Conservation (phyloP, 352 stramenopile genomes). For the Pythium graminicola region DNA sequence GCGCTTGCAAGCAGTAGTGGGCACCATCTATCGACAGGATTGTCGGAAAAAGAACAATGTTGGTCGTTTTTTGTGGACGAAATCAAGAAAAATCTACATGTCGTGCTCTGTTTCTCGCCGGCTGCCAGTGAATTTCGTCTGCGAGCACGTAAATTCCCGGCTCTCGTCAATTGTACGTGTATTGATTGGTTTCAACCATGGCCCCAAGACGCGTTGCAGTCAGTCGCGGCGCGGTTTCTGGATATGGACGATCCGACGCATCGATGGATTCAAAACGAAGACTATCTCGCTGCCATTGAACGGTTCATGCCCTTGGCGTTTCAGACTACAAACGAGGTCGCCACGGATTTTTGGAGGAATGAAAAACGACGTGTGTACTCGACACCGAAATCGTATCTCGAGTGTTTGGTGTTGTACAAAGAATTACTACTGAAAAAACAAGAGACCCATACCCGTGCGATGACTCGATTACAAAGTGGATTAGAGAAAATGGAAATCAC, state of each 20-base stretch:
- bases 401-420: slow-evolving; percentile 87
- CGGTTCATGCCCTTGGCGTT: slow-evolving; percentile 93
- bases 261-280: slow-evolving; percentile 28
- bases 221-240: slow-evolving; percentile 84
- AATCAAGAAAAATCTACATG: slow-evolving; percentile 91
- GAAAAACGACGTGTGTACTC: slow-evolving; percentile 89
- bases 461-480: slow-evolving; percentile 79
- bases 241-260: slow-evolving; percentile 37
- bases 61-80: slow-evolving; percentile 90
- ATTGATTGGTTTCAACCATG: slow-evolving; percentile 94
- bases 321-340: slow-evolving; percentile 85
- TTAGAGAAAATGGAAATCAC: slow-evolving; percentile 89
- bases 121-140: slow-evolving; percentile 85
- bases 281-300: slow-evolving; percentile 72
- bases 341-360: slow-evolving; percentile 61
- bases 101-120: slow-evolving; percentile 92
- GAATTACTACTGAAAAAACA: slow-evolving; percentile 71
- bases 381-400: slow-evolving; percentile 91
- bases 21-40: neutral
- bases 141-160: slow-evolving; percentile 90
- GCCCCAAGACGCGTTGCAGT: slow-evolving; percentile 88
- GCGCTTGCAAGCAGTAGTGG: slow-evolving; percentile 29
- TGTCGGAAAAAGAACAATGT: slow-evolving; percentile 87
- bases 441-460: slow-evolving; percentile 44
- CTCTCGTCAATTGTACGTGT: slow-evolving; percentile 90